phyloP scores from a whole-genome alignment of 2,329 filamentous ascomycete species.

The Chalaropsis thielavioides region DNA sequence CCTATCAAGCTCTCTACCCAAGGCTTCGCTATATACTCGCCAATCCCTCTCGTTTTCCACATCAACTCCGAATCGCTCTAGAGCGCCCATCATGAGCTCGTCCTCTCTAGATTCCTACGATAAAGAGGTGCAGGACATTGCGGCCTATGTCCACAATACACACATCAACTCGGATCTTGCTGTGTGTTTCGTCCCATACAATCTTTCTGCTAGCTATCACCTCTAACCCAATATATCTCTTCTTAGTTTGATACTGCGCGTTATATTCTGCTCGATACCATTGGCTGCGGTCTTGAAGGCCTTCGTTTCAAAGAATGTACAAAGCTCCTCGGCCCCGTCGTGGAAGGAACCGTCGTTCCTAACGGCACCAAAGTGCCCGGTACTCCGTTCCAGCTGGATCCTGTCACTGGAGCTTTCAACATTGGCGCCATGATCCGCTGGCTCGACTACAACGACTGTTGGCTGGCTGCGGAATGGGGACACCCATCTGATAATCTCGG shows the following conservation, averaged over 20 bases:
- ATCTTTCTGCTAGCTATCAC: neutral
- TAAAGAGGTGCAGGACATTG: slow-evolving; percentile 88
- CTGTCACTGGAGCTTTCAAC: slow-evolving; percentile 93
- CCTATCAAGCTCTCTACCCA: neutral
- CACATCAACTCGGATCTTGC: slow-evolving; percentile 82
- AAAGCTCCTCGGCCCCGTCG: slow-evolving; percentile 83
- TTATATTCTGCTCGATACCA: slow-evolving; percentile 90
- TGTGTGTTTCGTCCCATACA: slow-evolving; percentile 39
- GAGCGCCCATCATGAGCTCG: slow-evolving; percentile 37
- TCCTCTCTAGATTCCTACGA: slow-evolving; percentile 51
- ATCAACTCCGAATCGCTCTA: slow-evolving; percentile 18
- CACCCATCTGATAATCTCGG: slow-evolving; percentile 97
- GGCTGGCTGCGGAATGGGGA: slow-evolving; percentile 96
- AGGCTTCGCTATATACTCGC: neutral
- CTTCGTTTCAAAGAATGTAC: slow-evolving; percentile 91
- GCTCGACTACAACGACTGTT: slow-evolving; percentile 99
- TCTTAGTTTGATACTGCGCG: slow-evolving; percentile 81
- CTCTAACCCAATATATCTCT: neutral
- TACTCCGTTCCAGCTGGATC: slow-evolving; percentile 86
- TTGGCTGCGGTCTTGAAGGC: slow-evolving; percentile 91
- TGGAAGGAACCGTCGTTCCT: slow-evolving; percentile 79
- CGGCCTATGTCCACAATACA: slow-evolving; percentile 85
- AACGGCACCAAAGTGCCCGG: slow-evolving; percentile 85
- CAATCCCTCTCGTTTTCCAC: slow-evolving; percentile 32
- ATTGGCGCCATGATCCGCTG: slow-evolving; percentile 98